Percentiles rank a stretch among this genome's conserved stretches.
These are phyloP conservation scores for Tolypocladium pustulatum DNA, from an alignment of 2,329 filamentous ascomycete genomes.

Conservation along the genomic window DNA sequence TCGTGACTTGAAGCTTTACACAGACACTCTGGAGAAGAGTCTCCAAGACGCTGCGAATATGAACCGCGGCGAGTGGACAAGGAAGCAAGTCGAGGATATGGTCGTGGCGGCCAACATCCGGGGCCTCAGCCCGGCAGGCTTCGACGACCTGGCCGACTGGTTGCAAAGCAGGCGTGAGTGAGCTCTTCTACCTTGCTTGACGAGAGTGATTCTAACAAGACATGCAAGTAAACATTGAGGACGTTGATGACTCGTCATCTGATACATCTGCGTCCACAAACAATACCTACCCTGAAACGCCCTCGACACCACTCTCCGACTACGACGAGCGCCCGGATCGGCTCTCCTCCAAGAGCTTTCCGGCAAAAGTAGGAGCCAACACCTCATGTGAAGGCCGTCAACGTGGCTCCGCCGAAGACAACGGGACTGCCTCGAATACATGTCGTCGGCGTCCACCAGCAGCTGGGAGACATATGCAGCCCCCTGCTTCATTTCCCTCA, in stretches of 20 bases:
- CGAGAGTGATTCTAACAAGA: neutral
- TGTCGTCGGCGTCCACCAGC: neutral
- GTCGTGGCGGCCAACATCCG: slow-evolving; percentile 6
- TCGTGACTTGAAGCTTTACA: neutral
- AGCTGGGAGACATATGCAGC: neutral
- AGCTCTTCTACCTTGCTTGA: neutral
- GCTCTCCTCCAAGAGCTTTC: neutral
- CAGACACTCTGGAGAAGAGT: neutral
- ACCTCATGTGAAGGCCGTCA: neutral
- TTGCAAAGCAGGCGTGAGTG: slow-evolving; percentile 2
- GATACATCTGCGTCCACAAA: neutral
- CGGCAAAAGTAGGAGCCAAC: neutral
- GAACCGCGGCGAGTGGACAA: neutral
- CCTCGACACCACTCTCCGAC: neutral
- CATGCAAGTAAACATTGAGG: slow-evolving; percentile 10
- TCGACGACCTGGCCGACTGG: slow-evolving; percentile 6
- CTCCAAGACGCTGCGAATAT: neutral
- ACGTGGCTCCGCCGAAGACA: neutral
- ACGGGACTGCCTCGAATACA: neutral
- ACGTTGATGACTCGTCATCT: slow-evolving; percentile 4
- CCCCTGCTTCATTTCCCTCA: neutral
- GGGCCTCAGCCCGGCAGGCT: slow-evolving; percentile 4
- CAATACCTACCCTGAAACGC: neutral
- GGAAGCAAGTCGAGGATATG: slow-evolving; percentile 9
- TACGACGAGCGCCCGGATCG: neutral